Evolutionary conservation across 495 filamentous ascomycete species (phyloP), one percentile per base, ranked within the genome.

Genomic region (Hypoxylon trugodes): DNA sequence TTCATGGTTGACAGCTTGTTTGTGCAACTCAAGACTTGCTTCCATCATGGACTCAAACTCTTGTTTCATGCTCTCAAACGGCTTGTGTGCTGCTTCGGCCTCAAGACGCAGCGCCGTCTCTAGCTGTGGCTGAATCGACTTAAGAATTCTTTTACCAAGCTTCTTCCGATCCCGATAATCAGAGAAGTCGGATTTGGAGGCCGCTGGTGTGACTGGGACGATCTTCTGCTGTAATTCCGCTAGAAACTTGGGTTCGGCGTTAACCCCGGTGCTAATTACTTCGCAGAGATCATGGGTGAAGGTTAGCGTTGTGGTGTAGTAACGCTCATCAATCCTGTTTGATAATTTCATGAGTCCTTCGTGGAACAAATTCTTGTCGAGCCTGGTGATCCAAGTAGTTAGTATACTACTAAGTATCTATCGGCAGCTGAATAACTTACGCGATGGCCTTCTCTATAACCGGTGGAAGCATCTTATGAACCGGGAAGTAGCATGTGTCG

Each of bases 401-500:
- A 80, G 72, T 18, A 38, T 36, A 18, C 32, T 30, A 41, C 4
- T 32, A 26, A 3, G 7, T n/a, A 19, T 9, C n/a, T 26, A 13
- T 62, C n/a, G n/a, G n/a, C n/a, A n/a, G n/a, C n/a, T n/a, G n/a
- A n/a, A n/a, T 56, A 42, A 81, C 89, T 84, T 82, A 91, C 81
- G 63, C 67, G 42, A 79, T 71, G 24, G 92, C 93, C 73, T 89
- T 92, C 43, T 96, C 89, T 48, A 97, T 77, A 19, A 96, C 86
- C 1, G 90, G 89, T 74, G 84, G 86, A 5, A 99, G 82, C 32
- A 96, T 77, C 57, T 87, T 87, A 66, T 87, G 82, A 10, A 95
- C 85, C 5, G 95, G 96, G 65, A 97, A 96, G 73, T 97, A 98
- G 57, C 96, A 87, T 19, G 79, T 88, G 71, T 97, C 91, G 10